Conservation (phyloP, 805 yeast species). For the Candida silvicultrix region DNA sequence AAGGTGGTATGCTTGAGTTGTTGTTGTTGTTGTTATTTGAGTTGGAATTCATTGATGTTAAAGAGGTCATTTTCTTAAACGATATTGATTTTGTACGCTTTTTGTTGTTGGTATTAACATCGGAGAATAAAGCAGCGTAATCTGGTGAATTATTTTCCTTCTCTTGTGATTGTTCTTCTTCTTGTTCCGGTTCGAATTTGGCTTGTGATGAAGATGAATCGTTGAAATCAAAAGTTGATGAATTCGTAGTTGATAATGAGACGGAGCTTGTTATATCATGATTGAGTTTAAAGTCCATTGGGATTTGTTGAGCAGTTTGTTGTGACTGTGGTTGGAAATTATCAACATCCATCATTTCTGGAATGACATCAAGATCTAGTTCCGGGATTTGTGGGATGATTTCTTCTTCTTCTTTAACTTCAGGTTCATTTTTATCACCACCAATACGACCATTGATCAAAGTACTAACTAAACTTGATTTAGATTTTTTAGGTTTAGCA, state of each 20-base stretch:
- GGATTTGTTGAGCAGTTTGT: background rate
- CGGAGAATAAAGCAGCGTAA: slow-evolving; percentile 21
- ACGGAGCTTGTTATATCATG: background rate
- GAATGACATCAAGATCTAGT: background rate
- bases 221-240: background rate
- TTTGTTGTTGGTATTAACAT: slow-evolving; percentile 14
- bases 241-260: background rate
- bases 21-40: background rate
- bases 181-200: background rate
- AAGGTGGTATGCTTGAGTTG: background rate
- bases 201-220: background rate
- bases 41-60: background rate
- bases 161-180: background rate
- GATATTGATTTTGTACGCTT: slow-evolving; percentile 11
- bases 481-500: slow-evolving; percentile 11
- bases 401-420: background rate
- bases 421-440: background rate
- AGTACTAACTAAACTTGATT: slow-evolving; percentile 16
- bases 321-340: background rate
- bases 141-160: slow-evolving; percentile 15
- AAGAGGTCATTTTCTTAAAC: slow-evolving; percentile 6
- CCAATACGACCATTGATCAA: slow-evolving; percentile 18
- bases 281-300: background rate
- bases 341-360: background rate
- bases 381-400: background rate